These are phyloP conservation scores for Ganoderma boninense DNA, from an alignment of 1,284 basidiomycete genomes.

Conservation along the genomic window DNA sequence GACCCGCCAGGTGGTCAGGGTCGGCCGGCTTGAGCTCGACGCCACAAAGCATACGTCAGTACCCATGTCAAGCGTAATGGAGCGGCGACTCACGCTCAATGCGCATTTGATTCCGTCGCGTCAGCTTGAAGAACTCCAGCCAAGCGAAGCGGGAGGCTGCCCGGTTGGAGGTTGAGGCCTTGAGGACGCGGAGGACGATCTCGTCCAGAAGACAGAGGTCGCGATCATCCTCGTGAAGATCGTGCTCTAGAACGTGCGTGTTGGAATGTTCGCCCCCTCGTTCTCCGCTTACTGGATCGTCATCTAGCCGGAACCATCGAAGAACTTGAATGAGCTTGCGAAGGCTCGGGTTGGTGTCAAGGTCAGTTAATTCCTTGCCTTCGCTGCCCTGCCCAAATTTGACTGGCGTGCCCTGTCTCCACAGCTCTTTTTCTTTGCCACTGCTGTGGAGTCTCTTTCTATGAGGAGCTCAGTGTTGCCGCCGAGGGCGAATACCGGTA, in stretches of 20 bases:
- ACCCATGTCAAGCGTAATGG: neutral
- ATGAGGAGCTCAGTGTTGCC: conserved; percentile 90
- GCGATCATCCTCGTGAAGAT: conserved; percentile 99
- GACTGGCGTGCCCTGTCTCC: neutral
- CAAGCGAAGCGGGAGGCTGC: conserved; percentile 89
- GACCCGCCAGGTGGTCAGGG: conserved; percentile 86
- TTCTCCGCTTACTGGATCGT: neutral
- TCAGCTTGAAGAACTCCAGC: conserved; percentile 80
- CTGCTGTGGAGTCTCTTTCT: conserved; percentile 86
- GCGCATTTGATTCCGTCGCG: neutral
- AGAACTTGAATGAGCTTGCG: conserved; percentile 91
- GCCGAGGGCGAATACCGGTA: conserved; percentile 85
- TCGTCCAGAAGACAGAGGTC: conserved; percentile 97
- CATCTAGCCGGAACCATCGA: conserved; percentile 89
- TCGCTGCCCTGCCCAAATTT: neutral
- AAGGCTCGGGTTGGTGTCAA: conserved; percentile 75
- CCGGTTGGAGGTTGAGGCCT: conserved; percentile 84
- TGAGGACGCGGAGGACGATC: conserved; percentile 94
- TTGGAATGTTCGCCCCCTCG: neutral
- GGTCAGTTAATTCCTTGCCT: neutral
- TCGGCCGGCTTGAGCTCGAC: conserved; percentile 75
- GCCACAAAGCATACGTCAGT: conserved; percentile 65
- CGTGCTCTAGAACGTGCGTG: conserved; percentile 91
- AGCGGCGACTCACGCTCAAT: neutral
- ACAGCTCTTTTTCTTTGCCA: conserved; percentile 71